Evolutionary conservation across 2,329 filamentous ascomycete genomes (phyloP).

Genomic region (Cordyceps militaris): DNA sequence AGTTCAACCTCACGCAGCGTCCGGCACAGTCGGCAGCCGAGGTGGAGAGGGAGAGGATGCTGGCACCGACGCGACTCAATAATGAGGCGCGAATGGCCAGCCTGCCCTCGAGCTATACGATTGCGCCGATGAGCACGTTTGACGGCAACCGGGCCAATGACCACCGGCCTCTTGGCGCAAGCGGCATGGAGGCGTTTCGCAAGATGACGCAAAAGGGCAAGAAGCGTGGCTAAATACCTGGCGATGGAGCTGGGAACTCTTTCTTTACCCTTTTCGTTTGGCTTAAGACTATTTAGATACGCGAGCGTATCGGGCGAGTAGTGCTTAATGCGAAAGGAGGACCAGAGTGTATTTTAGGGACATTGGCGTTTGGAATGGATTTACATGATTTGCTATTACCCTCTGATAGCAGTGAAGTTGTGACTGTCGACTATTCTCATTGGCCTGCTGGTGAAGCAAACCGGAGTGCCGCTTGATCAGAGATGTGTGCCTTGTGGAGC

Average conservation of each 20-base stretch:
- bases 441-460: no score
- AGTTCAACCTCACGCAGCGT: slow-evolving; percentile 44
- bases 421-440: no score
- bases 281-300: not conserved
- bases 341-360: not conserved
- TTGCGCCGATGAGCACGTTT: slow-evolving; percentile 56
- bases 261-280: not conserved
- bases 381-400: not conserved
- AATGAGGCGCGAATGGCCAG: slow-evolving; percentile 52
- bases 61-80: slow-evolving; percentile 46
- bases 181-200: slow-evolving; percentile 57
- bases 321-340: not conserved
- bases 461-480: no score
- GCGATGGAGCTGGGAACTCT: not conserved
- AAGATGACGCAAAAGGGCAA: slow-evolving; percentile 60
- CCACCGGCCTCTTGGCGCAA: slow-evolving; percentile 55
- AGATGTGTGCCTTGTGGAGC: no score
- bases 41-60: slow-evolving; percentile 49
- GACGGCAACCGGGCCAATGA: slow-evolving; percentile 44
- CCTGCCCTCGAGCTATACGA: slow-evolving; percentile 50
- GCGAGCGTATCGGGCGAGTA: not conserved
- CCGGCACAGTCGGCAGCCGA: slow-evolving; percentile 37
- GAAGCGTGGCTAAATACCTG: slow-evolving; percentile 31
- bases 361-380: not conserved
- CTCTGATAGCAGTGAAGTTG: not conserved